phyloP scores from a whole-genome alignment of 1,139 yeast species.

The Geotrichum macrosporum region DNA sequence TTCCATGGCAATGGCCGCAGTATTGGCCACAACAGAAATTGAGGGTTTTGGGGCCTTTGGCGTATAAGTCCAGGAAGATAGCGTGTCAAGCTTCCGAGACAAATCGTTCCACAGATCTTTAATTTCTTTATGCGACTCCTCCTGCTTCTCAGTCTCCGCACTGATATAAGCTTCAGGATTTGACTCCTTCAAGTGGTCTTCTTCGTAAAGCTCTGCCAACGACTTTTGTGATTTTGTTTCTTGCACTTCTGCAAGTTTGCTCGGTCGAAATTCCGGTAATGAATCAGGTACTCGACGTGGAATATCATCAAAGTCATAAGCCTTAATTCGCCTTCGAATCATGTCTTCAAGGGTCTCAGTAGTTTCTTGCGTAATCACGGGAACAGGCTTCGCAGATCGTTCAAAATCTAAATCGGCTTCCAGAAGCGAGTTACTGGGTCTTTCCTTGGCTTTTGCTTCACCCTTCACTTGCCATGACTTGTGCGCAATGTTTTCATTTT shows the following conservation, averaged over 20 bases:
- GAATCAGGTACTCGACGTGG: constrained; percentile 64
- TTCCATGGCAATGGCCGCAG: constrained; percentile 84
- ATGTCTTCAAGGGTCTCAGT: constrained; percentile 85
- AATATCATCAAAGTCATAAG: constrained; percentile 76
- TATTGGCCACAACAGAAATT: constrained; percentile 73
- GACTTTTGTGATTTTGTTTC: constrained; percentile 84
- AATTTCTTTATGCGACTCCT: constrained; percentile 75
- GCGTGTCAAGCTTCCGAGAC: constrained; percentile 72
- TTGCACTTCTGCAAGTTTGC: constrained; percentile 57
- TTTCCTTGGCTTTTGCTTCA: constrained; percentile 73
- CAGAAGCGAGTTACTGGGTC: constrained; percentile 78
- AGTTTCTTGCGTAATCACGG: constrained; percentile 83
- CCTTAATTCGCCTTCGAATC: constrained; percentile 73
- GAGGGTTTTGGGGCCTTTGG: constrained; percentile 85
- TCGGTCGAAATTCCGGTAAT: constrained; percentile 51
- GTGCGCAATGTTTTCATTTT: constrained; percentile 81
- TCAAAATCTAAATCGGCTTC: constrained; percentile 65
- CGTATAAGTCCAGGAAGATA: constrained; percentile 87
- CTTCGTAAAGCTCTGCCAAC: constrained; percentile 88
- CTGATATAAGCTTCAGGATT: constrained; percentile 38
- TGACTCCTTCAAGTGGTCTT: constrained; percentile 58
- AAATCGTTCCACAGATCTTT: constrained; percentile 58
- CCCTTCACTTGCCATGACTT: constrained; percentile 95
- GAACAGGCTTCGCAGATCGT: constrained; percentile 77
- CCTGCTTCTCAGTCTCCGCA: constrained; percentile 55